Evolutionary conservation across 331 rosid species (phyloP).

Genomic region (Quercus tomentella): DNA sequence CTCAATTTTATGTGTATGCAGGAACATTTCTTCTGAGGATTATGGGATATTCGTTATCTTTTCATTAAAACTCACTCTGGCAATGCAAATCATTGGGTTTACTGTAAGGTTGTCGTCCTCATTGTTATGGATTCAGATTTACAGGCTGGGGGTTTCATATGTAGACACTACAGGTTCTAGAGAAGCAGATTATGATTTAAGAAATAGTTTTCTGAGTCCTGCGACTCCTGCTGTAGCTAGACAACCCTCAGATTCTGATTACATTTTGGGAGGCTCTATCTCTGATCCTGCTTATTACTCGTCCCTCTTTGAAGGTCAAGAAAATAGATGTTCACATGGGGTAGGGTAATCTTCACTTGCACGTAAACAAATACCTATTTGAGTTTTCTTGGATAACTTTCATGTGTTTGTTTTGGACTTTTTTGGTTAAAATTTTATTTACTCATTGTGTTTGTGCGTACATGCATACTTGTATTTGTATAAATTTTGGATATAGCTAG

Average conservation of each 20-base stretch:
- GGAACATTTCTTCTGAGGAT: conserved; percentile 58
- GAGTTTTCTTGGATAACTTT: conserved; percentile 9
- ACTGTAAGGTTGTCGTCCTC: conserved; percentile 73
- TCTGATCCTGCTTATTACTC: conserved; percentile 81
- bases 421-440: not conserved
- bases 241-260: conserved; percentile 72
- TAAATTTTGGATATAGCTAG: not conserved
- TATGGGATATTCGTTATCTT: conserved; percentile 51
- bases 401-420: conserved; percentile 9
- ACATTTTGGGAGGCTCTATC: conserved; percentile 87
- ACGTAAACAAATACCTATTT: conserved; percentile 9
- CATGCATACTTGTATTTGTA: not conserved
- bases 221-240: conserved; percentile 57
- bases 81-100: conserved; percentile 77
- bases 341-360: conserved; percentile 39
- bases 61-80: conserved; percentile 84
- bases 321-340: conserved; percentile 44
- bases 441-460: not conserved
- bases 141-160: conserved; percentile 78
- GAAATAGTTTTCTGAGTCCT: conserved; percentile 88
- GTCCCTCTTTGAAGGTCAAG: conserved; percentile 78
- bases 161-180: conserved; percentile 50
- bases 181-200: conserved; percentile 62
- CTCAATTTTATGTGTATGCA: conserved; percentile 31
- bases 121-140: conserved; percentile 92